These are phyloP conservation scores for Podospora comata DNA, from an alignment of 495 filamentous ascomycete species.

Conservation along the genomic window DNA sequence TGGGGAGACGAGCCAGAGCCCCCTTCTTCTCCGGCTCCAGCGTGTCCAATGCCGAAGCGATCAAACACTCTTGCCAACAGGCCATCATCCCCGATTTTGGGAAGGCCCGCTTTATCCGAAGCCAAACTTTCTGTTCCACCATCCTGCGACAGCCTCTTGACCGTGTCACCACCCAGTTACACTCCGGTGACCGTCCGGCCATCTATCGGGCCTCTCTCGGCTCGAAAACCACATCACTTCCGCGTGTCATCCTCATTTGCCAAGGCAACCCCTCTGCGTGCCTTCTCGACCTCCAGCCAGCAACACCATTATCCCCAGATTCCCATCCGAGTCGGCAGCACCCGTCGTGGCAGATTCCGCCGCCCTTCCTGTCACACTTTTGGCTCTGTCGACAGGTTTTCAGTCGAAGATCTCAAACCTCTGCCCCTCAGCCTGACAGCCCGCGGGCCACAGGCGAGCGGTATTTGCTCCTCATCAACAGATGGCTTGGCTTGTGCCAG, in stretches of 20 bases:
- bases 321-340: not conserved
- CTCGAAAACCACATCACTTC: not conserved
- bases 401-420: constrained; percentile 6
- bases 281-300: not conserved
- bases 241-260: not conserved
- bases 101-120: not conserved
- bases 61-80: not conserved
- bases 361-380: constrained; percentile 9
- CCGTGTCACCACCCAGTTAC: not conserved
- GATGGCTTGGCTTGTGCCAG: not conserved
- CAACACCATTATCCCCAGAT: not conserved
- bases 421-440: not conserved
- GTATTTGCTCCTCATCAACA: not conserved
- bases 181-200: not conserved
- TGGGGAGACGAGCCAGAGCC: constrained; percentile 3
- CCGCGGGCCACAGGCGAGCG: not conserved
- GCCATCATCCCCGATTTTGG: not conserved
- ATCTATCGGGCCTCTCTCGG: not conserved
- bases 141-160: not conserved
- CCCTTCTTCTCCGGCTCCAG: not conserved
- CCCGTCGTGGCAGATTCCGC: not conserved
- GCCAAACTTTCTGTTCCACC: not conserved
- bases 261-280: not conserved
- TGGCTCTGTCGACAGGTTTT: constrained; percentile 1
- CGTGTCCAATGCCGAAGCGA: not conserved